Percentiles rank a stretch among this genome's conserved stretches.
phyloP scores from a whole-genome alignment of 2,329 filamentous ascomycete species.

The Trichoderma polysporum region DNA sequence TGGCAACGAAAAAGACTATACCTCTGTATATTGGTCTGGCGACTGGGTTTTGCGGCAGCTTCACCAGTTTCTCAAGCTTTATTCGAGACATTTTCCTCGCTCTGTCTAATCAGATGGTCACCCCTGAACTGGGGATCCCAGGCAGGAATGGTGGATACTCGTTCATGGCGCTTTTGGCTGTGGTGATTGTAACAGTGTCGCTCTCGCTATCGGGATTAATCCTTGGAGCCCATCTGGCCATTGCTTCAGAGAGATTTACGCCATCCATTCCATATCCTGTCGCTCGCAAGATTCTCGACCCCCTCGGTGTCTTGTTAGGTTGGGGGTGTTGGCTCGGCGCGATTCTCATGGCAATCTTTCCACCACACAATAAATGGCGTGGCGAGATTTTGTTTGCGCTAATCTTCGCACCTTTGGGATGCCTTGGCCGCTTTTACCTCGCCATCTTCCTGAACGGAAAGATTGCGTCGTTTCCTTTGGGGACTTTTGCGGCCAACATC shows the following conservation, averaged over 20 bases:
- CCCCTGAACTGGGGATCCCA: conserved; percentile 38
- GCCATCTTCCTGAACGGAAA: conserved; percentile 70
- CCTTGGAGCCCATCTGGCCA: conserved; percentile 72
- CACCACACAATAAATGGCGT: conserved; percentile 74
- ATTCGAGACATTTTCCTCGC: conserved; percentile 78
- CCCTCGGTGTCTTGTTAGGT: conserved; percentile 60
- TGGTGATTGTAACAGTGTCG: conserved; percentile 69
- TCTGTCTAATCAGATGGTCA: conserved; percentile 67
- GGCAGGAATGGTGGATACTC: conserved; percentile 71
- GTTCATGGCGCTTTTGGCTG: conserved; percentile 75
- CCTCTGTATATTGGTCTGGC: conserved; percentile 84
- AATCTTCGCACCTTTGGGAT: conserved; percentile 80
- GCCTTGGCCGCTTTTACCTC: conserved; percentile 70
- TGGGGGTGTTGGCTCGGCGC: conserved; percentile 78
- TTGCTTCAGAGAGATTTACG: conserved; percentile 55
- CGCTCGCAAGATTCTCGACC: conserved; percentile 63
- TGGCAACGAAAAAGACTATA: conserved; percentile 75
- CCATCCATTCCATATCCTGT: conserved; percentile 60
- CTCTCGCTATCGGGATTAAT: conserved; percentile 69
- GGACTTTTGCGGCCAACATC: conserved; percentile 82
- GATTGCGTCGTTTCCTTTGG: conserved; percentile 70
- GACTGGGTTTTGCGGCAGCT: conserved; percentile 85
- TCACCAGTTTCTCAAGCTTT: conserved; percentile 87
- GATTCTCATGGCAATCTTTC: conserved; percentile 68
- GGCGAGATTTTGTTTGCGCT: conserved; percentile 72